Evolutionary conservation across 768 basidiomycete genomes (phyloP), one percentile per base, ranked within the genome.

Genomic region (Mycena galopus): DNA sequence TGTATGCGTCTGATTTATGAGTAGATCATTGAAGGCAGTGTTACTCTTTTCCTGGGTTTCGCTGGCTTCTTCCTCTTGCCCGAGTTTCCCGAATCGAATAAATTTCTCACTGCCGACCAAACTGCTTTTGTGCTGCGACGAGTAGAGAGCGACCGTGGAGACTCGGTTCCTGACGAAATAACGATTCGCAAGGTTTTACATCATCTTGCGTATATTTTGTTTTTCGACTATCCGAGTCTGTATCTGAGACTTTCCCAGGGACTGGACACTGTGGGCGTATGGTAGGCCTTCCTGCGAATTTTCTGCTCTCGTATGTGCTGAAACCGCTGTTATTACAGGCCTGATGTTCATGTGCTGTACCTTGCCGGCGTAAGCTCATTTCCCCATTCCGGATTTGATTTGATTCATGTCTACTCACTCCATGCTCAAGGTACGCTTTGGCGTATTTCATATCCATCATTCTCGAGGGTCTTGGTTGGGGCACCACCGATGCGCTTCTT

Each of bases 71-170:
- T 86, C 62, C 83, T 82, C 71, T 80, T 87, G 62, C 84, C 86
- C 2, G 83, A 86, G 29, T 88, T 88, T 71, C 88, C 87, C 12
- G 84, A 88, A 69, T 79, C 80, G 73, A 88, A 88, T 75, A 82
- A 68, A 2, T 88, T 88, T 77, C 78, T 88, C 53, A 83, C 83
- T 12, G 75, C 80, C 6, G 81, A 85, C 59, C 84, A 87, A 76
- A 87, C 86, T 17, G 81, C 81, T 3, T 69, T 87, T 50, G 82
- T 88, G 27, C 65, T 88, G 55, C 82, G 80, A 74, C 85, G 88
- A 16, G 84, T 88, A 50, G 85, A 88, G 65, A 84, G 86, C 7
- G 88, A 88, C 73, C 84, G 87, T n/a, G 86, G 86, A 16, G 88
- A 88, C 74, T 84, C 87, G 1, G 60, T 86, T 51, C 86, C 86